Evolutionary conservation across 331 rosid genomes (phyloP).

Genomic region (Rosa hybrid): DNA sequence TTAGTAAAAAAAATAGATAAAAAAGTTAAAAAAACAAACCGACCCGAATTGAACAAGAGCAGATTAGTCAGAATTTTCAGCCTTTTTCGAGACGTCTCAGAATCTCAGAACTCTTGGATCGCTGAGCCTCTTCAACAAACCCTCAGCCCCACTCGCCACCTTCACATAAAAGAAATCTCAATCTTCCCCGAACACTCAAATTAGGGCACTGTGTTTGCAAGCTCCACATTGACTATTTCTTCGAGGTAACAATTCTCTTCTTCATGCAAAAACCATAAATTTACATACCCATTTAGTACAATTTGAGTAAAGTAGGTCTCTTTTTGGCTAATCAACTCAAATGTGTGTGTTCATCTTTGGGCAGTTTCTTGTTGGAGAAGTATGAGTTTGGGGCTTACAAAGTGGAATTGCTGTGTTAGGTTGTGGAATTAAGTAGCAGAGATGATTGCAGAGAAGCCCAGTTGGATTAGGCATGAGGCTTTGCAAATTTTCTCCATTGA

Average conservation of each 20-base stretch:
- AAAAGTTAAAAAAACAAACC: too few relatives aligned
- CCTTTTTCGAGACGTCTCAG: too few relatives aligned
- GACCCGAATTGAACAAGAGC: too few relatives aligned
- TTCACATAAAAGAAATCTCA: too few relatives aligned
- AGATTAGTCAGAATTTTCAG: too few relatives aligned
- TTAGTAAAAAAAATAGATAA: too few relatives aligned
- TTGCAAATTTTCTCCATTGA: conserved; percentile 98
- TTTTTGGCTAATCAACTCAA: conserved; percentile 1
- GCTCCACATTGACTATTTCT: conserved; percentile 1
- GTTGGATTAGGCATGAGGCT: conserved; percentile 95
- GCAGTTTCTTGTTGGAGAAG: not conserved
- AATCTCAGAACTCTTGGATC: too few relatives aligned
- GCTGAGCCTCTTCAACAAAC: too few relatives aligned
- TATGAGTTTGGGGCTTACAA: conserved; percentile 19
- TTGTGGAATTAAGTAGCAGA: conserved; percentile 13
- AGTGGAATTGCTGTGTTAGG: not conserved
- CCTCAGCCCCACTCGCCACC: too few relatives aligned
- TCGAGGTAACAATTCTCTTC: not conserved
- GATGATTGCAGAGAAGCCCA: conserved; percentile 95
- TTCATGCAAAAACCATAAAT: conserved; percentile 8
- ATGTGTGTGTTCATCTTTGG: not conserved
- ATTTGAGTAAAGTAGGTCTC: not conserved
- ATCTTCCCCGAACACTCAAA: not conserved
- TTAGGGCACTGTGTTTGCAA: not conserved
- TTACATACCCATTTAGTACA: conserved; percentile 10